Evolutionary conservation across 1,139 yeast species (phyloP).

Genomic region (Geotrichum carabidarum): DNA sequence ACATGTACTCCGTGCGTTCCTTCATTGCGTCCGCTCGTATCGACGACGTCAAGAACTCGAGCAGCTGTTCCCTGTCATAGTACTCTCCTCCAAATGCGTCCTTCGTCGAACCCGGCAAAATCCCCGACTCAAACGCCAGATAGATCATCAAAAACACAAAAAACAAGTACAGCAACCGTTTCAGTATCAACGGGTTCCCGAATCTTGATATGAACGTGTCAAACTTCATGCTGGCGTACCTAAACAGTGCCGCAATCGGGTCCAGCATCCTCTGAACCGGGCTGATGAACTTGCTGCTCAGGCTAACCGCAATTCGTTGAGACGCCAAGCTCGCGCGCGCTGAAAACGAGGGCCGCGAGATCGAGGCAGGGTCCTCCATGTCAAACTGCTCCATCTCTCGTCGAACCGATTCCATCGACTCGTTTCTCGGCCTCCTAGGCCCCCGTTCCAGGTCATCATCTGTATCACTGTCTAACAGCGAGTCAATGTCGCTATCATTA

Average conservation of each 20-base stretch:
- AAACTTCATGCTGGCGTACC: slow-evolving; percentile 42
- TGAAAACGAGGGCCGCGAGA: slow-evolving; percentile 21
- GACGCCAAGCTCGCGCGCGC: slow-evolving; percentile 29
- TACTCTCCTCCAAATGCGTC: slow-evolving; percentile 49
- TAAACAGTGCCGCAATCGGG: slow-evolving; percentile 61
- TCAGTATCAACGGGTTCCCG: slow-evolving; percentile 82
- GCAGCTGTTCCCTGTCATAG: slow-evolving; percentile 52
- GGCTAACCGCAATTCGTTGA: slow-evolving; percentile 32
- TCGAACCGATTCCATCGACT: slow-evolving; percentile 16
- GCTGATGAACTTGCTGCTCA: slow-evolving; percentile 44
- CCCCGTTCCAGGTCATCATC: slow-evolving; percentile 11
- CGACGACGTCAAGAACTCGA: slow-evolving; percentile 45
- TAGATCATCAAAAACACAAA: slow-evolving; percentile 55
- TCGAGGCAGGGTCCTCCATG: slow-evolving; percentile 37
- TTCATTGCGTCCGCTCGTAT: slow-evolving; percentile 56
- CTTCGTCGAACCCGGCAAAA: slow-evolving; percentile 36
- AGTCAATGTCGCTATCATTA: slow-evolving; percentile 7
- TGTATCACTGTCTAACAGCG: slow-evolving; percentile 14
- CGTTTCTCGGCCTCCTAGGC: not conserved
- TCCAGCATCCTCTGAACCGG: slow-evolving; percentile 55
- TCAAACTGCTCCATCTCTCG: slow-evolving; percentile 42
- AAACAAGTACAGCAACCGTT: slow-evolving; percentile 65
- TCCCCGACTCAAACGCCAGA: slow-evolving; percentile 52
- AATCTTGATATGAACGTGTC: slow-evolving; percentile 57
- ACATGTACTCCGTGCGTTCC: slow-evolving; percentile 66